phyloP scores from a whole-genome alignment of 768 basidiomycete genomes.

The Amanita muscaria region DNA sequence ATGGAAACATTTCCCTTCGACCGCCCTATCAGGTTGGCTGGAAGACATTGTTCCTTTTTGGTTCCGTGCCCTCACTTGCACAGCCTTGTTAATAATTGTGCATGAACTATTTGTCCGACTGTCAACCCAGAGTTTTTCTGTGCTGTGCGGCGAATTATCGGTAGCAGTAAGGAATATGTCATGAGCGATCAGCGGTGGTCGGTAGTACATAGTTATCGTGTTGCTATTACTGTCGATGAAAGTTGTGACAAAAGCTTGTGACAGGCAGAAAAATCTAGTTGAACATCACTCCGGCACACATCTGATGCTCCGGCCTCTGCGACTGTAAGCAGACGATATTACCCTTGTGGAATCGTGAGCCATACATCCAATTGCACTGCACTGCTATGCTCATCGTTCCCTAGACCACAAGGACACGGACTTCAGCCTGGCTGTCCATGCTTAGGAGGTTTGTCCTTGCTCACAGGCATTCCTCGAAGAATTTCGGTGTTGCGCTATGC shows the following conservation, averaged over 20 bases:
- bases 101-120: no score
- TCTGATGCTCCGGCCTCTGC: slow-evolving; percentile 7
- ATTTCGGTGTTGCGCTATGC: slow-evolving; percentile 20
- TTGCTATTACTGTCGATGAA: background rate
- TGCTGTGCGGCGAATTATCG: no score
- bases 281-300: background rate
- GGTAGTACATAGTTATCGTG: no score
- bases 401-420: slow-evolving; percentile 12
- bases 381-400: background rate
- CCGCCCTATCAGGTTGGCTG: no score
- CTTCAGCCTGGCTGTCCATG: slow-evolving; percentile 55
- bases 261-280: background rate
- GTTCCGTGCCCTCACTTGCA: background rate
- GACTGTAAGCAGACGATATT: background rate
- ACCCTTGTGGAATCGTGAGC: slow-evolving; percentile 6
- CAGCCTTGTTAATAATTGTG: no score
- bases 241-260: background rate
- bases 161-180: no score
- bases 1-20: no score
- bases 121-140: no score
- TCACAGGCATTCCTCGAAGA: slow-evolving; percentile 45
- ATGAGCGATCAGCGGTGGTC: no score
- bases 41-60: background rate
- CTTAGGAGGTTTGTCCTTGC: slow-evolving; percentile 53
- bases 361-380: background rate